phyloP scores from a whole-genome alignment of 371 early-diverging fungal genomes.

The Rhizopus microsporus region DNA sequence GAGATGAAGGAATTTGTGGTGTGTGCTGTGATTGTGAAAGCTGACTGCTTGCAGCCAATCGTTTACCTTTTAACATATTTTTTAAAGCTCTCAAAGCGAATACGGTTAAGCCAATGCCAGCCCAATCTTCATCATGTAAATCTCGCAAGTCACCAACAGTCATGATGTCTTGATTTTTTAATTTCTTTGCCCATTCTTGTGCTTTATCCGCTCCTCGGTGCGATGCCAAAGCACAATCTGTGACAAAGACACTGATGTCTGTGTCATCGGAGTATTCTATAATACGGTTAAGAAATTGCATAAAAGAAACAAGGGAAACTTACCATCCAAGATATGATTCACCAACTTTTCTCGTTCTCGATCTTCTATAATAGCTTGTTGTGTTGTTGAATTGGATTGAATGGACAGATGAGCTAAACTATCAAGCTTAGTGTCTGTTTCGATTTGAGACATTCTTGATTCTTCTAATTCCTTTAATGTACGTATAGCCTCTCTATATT shows the following conservation, averaged over 20 bases:
- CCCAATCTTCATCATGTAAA: slow-evolving; percentile 82
- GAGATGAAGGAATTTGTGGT: background rate
- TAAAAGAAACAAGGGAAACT: background rate
- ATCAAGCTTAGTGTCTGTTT: background rate
- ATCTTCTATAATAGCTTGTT: background rate
- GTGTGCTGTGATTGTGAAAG: background rate
- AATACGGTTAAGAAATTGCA: background rate
- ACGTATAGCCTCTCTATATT: slow-evolving; percentile 36
- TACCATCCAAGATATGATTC: slow-evolving; percentile 30
- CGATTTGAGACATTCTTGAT: slow-evolving; percentile 3
- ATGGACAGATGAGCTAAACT: slow-evolving; percentile 4
- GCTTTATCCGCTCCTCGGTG: slow-evolving; percentile 77
- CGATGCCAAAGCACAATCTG: slow-evolving; percentile 66
- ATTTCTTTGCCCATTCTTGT: slow-evolving; percentile 72
- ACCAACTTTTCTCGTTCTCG: slow-evolving; percentile 23
- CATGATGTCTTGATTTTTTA: slow-evolving; percentile 80
- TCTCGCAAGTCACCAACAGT: slow-evolving; percentile 82
- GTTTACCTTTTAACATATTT: slow-evolving; percentile 72
- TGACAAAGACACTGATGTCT: slow-evolving; percentile 71
- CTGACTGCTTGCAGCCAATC: slow-evolving; percentile 24
- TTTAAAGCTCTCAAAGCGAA: slow-evolving; percentile 87
- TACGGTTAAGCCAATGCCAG: slow-evolving; percentile 78
- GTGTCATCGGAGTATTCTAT: slow-evolving; percentile 66
- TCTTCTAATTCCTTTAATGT: slow-evolving; percentile 33
- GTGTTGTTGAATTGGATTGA: background rate